Conservation (phyloP, 768 basidiomycete genomes). For the Pulveroboletus sp. region DNA sequence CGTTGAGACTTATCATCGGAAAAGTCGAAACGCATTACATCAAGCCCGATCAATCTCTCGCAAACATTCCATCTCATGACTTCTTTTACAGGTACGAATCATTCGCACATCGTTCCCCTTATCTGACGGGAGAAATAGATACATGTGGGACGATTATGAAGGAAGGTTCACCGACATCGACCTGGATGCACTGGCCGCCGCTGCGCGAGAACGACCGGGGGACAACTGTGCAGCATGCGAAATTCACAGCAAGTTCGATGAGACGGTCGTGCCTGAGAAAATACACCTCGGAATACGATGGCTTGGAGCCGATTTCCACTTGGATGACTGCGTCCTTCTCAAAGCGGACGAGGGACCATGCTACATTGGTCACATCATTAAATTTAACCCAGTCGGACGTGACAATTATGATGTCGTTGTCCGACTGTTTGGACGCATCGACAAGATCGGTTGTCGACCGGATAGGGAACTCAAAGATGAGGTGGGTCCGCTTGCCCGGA, state of each 20-base stretch:
- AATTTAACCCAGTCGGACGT: conserved; percentile 26
- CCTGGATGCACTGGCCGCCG: conserved; percentile 13
- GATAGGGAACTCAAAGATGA: conserved; percentile 47
- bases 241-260: conserved; percentile 29
- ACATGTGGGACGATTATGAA: conserved; percentile 43
- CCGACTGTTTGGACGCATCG: conserved; percentile 49
- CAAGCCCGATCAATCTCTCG: conserved; percentile 19
- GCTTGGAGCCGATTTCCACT: conserved; percentile 50
- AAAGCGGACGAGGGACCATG: conserved; percentile 46
- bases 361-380: conserved; percentile 50
- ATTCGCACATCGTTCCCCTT: neutral
- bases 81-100: conserved; percentile 57
- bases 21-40: conserved; percentile 45
- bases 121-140: conserved; percentile 35
- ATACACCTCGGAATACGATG: conserved; percentile 44
- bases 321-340: conserved; percentile 58
- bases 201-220: conserved; percentile 30
- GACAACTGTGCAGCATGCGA: conserved; percentile 55
- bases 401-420: conserved; percentile 30
- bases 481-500: conserved; percentile 31
- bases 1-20: conserved; percentile 40
- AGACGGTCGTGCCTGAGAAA: conserved; percentile 27
- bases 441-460: conserved; percentile 37
- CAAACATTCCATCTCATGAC: conserved; percentile 32
- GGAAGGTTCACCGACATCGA: conserved; percentile 47